These are phyloP conservation scores for Thinopyrum elongatum DNA, from an alignment of 176 grass and related monocot species.

Conservation along the genomic window DNA sequence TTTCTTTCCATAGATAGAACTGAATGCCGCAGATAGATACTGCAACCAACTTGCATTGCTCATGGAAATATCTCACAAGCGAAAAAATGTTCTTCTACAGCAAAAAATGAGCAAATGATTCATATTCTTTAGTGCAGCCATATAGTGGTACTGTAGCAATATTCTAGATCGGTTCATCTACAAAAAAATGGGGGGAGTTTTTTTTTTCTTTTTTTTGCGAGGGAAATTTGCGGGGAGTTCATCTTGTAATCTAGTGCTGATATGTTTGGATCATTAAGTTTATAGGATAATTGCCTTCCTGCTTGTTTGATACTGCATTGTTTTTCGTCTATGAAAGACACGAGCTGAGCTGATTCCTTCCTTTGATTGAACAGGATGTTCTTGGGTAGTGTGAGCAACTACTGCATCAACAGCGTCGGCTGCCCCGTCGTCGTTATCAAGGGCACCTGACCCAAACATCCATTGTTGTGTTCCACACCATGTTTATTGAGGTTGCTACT, in stretches of 20 bases:
- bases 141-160: not conserved
- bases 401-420: conserved; percentile 68
- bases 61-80: not conserved
- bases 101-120: not conserved
- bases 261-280: not conserved
- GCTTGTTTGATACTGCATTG: not conserved
- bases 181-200: no score
- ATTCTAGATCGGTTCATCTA: not conserved
- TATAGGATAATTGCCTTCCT: not conserved
- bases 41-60: not conserved
- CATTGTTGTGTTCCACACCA: conserved; percentile 14
- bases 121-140: not conserved
- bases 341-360: not conserved
- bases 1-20: not conserved
- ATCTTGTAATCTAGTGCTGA: not conserved
- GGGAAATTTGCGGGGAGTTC: no score
- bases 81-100: not conserved
- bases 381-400: conserved; percentile 83
- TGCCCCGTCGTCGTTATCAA: conserved; percentile 74
- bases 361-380: conserved; percentile 57
- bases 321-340: not conserved
- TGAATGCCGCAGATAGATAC: not conserved
- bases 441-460: conserved; percentile 45
- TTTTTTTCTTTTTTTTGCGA: no score
- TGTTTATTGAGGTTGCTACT: not conserved